phyloP scores from a whole-genome alignment of 2,329 filamentous ascomycete species.

The Paecilomyces variotii region DNA sequence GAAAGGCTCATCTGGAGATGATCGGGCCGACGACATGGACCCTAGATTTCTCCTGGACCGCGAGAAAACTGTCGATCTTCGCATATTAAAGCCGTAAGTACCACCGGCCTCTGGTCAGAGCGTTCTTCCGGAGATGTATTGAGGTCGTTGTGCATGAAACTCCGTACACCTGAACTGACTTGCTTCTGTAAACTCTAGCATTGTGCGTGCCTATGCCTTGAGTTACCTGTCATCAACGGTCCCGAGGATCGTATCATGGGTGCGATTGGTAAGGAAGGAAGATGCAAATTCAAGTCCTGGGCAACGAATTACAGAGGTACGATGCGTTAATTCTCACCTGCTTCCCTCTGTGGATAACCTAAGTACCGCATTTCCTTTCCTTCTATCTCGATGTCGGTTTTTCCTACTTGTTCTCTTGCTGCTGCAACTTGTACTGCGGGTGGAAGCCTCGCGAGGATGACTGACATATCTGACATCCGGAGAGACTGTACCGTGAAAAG shows the following conservation, averaged over 20 bases:
- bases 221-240: slow-evolving; percentile 41
- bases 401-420: neutral
- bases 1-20: neutral
- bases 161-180: neutral
- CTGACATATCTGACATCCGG: neutral
- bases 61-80: slow-evolving; percentile 14
- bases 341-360: slow-evolving; percentile 3
- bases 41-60: neutral
- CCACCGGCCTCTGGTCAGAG: neutral
- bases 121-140: neutral
- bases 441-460: neutral
- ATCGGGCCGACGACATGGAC: neutral
- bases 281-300: slow-evolving; percentile 22
- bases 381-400: neutral
- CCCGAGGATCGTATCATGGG: slow-evolving; percentile 36
- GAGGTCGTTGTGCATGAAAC: neutral
- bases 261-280: slow-evolving; percentile 26
- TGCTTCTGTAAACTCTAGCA: slow-evolving; percentile 13
- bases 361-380: slow-evolving; percentile 1
- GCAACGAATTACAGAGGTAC: slow-evolving; percentile 30
- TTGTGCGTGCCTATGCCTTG: slow-evolving; percentile 41
- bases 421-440: neutral
- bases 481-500: neutral
- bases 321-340: slow-evolving; percentile 6
- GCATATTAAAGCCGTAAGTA: slow-evolving; percentile 28